Conservation (phyloP, 768 basidiomycete genomes). For the Naganishia antarctica region DNA sequence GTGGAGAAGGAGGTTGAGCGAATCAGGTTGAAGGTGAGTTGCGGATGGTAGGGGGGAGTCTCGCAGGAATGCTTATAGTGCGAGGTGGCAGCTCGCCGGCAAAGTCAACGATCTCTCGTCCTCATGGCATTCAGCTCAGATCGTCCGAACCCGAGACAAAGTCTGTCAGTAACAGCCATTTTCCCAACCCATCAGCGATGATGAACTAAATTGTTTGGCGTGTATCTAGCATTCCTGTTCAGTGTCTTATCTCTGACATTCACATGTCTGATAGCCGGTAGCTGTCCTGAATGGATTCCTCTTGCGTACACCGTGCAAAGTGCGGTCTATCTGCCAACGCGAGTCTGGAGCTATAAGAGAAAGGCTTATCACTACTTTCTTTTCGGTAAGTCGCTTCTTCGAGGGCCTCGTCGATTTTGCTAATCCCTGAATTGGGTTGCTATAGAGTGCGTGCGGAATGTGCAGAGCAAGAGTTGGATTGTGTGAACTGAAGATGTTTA, state of each 20-base stretch:
- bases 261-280: constrained; percentile 80
- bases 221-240: constrained; percentile 77
- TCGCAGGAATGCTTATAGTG: not conserved
- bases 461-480: not conserved
- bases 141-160: constrained; percentile 49
- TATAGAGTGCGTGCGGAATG: not conserved
- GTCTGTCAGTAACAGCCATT: constrained; percentile 55
- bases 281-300: constrained; percentile 84
- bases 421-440: not conserved
- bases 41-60: not conserved
- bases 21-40: constrained; percentile 72
- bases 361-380: constrained; percentile 92
- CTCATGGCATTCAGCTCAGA: constrained; percentile 80
- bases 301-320: constrained; percentile 75
- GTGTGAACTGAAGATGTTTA: constrained; percentile 33
- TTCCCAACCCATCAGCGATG: not conserved
- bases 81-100: constrained; percentile 62
- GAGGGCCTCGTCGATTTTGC: not conserved
- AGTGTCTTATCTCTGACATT: constrained; percentile 84
- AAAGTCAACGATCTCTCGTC: constrained; percentile 71
- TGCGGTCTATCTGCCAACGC: constrained; percentile 72
- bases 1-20: constrained; percentile 79
- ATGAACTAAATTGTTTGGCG: not conserved
- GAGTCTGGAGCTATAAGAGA: constrained; percentile 82
- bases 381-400: constrained; percentile 55